Base-by-base conservation (phyloP, 2,329 filamentous ascomycete species). In the Beauveria brongniartii region DNA sequence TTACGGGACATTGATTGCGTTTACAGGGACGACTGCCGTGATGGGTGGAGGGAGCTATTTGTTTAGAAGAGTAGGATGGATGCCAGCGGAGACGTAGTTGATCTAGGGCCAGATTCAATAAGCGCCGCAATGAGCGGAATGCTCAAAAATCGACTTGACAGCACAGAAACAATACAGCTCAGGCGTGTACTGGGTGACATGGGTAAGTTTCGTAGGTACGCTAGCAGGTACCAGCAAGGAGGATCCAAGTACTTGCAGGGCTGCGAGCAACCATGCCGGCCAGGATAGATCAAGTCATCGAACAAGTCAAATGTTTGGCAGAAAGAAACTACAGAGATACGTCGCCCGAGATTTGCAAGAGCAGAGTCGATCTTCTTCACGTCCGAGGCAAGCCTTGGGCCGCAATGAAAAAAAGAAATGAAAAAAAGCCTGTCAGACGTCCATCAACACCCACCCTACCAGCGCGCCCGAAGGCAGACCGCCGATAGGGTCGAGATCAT, bases 401-500 rank as follows among this genome's bases (percentile, higher is more conserved):
- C 72, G 74, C 70, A 83, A 82, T 76, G 79, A 83, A 84, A 84
- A 84, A 78, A 78, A 69, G 64, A 70, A 67, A 69, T 16, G 71
- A 75, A 80, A 81, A 72, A 67, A 73, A 67, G 74, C 81, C 90
- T 90, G 90, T 93, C 90, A 94, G 90, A 92, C 89, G 84, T 90
- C 88, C 88, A 81, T 89, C 89, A 80, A 83, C 82, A 84, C 89
- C 89, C 90, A 89, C 89, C 89, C 88, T 79, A 80, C 77, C 78
- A 80, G 77, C 79, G 83, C 83, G 88, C 87, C 89, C 89, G 79
- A 92, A 87, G 85, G 85, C 86, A 84, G 82, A 87, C 82, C 78
- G 74, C 78, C 72, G 73, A 74, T 81, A 78, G 88, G 89, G 89
- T 87, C 81, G 89, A 94, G 90, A 94, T 95, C 91, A 94, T 94